Evolutionary conservation across 768 basidiomycete genomes (phyloP).

Genomic region (Daedalea quercina): DNA sequence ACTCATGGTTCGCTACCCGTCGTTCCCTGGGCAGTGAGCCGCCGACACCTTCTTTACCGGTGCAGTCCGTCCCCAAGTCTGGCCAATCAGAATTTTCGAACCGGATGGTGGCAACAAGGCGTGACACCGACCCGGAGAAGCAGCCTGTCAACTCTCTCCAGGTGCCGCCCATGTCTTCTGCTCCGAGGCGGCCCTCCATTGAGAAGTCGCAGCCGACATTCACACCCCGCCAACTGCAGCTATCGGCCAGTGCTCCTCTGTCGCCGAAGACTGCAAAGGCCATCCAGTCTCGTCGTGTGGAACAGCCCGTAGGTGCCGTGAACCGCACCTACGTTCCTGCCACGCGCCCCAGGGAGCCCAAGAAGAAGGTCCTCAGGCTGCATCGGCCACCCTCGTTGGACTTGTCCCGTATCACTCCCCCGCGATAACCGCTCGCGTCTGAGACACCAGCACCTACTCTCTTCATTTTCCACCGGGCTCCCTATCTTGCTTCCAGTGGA

Average conservation of each 20-base stretch:
- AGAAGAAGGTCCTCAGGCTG: constrained; percentile 1
- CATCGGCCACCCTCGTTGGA: constrained; percentile 3
- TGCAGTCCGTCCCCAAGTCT: constrained; percentile 14
- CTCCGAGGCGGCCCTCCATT: neutral
- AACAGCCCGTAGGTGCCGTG: neutral
- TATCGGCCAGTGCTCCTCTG: neutral
- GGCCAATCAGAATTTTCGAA: constrained; percentile 12
- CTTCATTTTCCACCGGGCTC: neutral
- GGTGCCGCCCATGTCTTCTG: neutral
- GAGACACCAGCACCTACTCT: neutral
- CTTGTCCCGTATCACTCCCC: neutral
- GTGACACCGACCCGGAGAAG: constrained; percentile 5
- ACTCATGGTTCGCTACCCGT: constrained; percentile 28
- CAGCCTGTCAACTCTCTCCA: neutral
- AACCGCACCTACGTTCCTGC: neutral
- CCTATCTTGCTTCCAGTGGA: neutral
- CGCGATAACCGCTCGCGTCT: neutral
- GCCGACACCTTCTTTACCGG: constrained; percentile 28
- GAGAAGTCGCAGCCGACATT: neutral
- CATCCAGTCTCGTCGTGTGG: neutral
- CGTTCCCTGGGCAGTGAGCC: constrained; percentile 28
- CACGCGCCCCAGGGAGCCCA: neutral
- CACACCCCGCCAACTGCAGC: neutral
- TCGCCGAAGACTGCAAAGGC: neutral
- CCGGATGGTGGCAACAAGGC: neutral